Percentiles rank a stretch among this genome's conserved stretches.
Conservation (phyloP, 1,284 basidiomycete species). For the Gomphus sp. region DNA sequence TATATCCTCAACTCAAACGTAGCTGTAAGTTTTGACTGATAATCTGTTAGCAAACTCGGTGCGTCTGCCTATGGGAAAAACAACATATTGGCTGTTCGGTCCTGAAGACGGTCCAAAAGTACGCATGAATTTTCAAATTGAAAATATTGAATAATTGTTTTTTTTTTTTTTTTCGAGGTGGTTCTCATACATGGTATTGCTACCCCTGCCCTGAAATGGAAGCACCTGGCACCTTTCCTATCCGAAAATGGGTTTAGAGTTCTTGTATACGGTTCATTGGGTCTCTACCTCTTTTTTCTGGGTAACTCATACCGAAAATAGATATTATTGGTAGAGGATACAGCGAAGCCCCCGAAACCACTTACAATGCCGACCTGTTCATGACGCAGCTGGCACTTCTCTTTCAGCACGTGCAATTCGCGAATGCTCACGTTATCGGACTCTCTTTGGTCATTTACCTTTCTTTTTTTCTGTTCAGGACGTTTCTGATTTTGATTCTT, state of each 20-base stretch:
- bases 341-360: slow-evolving; percentile 61
- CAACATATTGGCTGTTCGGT: slow-evolving; percentile 67
- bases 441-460: slow-evolving; percentile 54
- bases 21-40: not conserved
- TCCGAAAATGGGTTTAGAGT: slow-evolving; percentile 60
- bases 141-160: too few species aligned
- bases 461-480: not conserved
- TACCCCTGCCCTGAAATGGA: slow-evolving; percentile 67
- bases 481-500: not conserved
- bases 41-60: slow-evolving; percentile 5
- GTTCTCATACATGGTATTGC: slow-evolving; percentile 74
- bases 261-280: slow-evolving; percentile 52
- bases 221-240: slow-evolving; percentile 55
- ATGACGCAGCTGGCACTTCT: slow-evolving; percentile 68
- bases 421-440: slow-evolving; percentile 51
- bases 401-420: slow-evolving; percentile 68
- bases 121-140: slow-evolving; percentile 11
- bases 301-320: slow-evolving; percentile 19
- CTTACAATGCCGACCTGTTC: slow-evolving; percentile 55
- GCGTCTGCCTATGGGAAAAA: slow-evolving; percentile 26
- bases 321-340: slow-evolving; percentile 76
- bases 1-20: slow-evolving; percentile 31
- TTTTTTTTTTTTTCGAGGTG: slow-evolving; percentile 25
- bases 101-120: slow-evolving; percentile 60
- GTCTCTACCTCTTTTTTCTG: not conserved